Evolutionary conservation across 306 rosid species (phyloP).

Genomic region (Ormosia semicastrata): DNA sequence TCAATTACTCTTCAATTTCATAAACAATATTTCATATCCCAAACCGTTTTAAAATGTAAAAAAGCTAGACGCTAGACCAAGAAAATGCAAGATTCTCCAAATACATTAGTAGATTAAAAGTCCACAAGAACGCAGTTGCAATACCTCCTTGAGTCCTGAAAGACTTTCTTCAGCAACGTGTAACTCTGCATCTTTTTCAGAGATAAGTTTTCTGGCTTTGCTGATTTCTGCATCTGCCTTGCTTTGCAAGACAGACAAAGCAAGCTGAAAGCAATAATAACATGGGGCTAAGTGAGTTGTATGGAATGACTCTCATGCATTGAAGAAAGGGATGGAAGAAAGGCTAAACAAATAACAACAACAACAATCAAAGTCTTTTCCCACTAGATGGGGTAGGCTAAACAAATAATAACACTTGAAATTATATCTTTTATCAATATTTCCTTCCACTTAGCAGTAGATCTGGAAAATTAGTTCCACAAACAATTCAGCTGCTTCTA

Average conservation of each 20-base stretch:
- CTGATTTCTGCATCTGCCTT: slow-evolving; percentile 73
- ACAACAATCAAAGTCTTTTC: too few relatives aligned
- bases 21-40: neutral
- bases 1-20: slow-evolving; percentile 9
- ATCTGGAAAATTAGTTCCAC: neutral
- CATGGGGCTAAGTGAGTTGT: slow-evolving; percentile 25
- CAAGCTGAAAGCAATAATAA: slow-evolving; percentile 56
- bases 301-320: neutral
- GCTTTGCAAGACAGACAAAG: slow-evolving; percentile 73
- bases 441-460: neutral
- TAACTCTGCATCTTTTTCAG: slow-evolving; percentile 76
- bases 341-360: neutral
- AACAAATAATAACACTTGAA: neutral
- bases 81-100: slow-evolving; percentile 23
- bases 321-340: neutral
- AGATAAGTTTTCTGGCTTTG: slow-evolving; percentile 66
- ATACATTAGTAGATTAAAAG: slow-evolving; percentile 16
- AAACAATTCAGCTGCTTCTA: neutral
- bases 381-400: neutral
- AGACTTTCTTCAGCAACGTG: slow-evolving; percentile 78
- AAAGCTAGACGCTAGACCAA: neutral
- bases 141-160: slow-evolving; percentile 85
- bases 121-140: slow-evolving; percentile 28
- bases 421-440: neutral
- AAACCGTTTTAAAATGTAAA: neutral